Percentiles rank a stretch among this genome's conserved stretches.
Evolutionary conservation across 331 rosid species (phyloP).

Genomic region (Dryas integrifolia): DNA sequence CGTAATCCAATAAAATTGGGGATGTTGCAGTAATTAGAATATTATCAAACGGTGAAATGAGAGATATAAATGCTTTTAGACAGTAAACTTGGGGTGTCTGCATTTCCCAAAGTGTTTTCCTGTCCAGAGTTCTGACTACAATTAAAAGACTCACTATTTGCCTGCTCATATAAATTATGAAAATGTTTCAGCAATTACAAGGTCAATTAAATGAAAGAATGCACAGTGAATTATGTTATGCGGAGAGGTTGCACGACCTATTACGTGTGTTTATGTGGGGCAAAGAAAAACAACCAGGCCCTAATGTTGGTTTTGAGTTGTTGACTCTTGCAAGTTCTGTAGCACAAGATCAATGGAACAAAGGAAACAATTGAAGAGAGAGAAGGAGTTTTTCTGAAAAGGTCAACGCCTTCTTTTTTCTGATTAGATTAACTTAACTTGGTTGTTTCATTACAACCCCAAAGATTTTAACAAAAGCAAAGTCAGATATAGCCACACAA

Average conservation of each 20-base stretch:
- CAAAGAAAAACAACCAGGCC: not conserved
- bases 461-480: no score
- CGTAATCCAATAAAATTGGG: no score
- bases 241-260: not conserved
- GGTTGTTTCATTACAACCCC: no score
- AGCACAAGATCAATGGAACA: not conserved
- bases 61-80: constrained; percentile 5
- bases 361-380: not conserved
- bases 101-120: constrained; percentile 95
- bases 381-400: no score
- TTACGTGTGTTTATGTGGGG: not conserved
- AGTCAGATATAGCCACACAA: no score
- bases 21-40: not conserved
- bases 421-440: no score
- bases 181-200: constrained; percentile 21
- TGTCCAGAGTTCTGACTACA: constrained; percentile 75
- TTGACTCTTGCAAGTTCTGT: no score
- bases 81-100: constrained; percentile 90
- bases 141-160: constrained; percentile 59
- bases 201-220: constrained; percentile 6
- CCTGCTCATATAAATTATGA: constrained; percentile 43
- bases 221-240: not conserved
- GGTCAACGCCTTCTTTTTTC: no score
- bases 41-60: constrained; percentile 13
- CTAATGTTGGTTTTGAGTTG: no score